phyloP scores from a whole-genome alignment of 805 yeast genomes.

The Hanseniaspora vineae region DNA sequence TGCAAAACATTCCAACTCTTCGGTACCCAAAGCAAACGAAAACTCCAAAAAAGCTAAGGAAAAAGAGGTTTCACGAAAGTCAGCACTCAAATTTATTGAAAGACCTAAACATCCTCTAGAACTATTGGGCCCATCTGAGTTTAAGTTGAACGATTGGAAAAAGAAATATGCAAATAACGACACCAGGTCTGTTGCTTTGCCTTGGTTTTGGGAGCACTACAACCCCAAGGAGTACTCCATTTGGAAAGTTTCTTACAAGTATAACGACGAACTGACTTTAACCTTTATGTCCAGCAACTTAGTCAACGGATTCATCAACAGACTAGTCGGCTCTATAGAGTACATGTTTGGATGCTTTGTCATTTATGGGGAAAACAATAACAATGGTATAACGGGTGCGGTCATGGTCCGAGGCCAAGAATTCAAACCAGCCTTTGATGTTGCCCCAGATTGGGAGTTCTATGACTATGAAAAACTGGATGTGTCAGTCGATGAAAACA shows the following conservation, averaged over 20 bases:
- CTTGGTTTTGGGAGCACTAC: conserved; percentile 97
- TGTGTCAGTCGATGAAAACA: conserved; percentile 60
- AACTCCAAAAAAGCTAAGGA: conserved; percentile 24
- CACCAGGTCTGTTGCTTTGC: conserved; percentile 84
- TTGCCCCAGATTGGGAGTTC: conserved; percentile 99
- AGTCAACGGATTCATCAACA: conserved; percentile 95
- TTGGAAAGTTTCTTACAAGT: conserved; percentile 92
- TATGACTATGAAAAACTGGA: conserved; percentile 76
- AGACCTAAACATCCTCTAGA: conserved; percentile 88
- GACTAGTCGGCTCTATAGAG: conserved; percentile 83
- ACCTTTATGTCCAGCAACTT: conserved; percentile 98
- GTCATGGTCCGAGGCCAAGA: conserved; percentile 95
- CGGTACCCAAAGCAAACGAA: conserved; percentile 64
- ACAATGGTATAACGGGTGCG: conserved; percentile 94
- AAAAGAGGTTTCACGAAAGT: not conserved
- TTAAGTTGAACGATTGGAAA: conserved; percentile 86
- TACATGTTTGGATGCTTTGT: conserved; percentile 88
- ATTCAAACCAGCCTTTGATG: conserved; percentile 79
- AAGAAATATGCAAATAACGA: conserved; percentile 94
- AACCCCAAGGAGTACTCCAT: conserved; percentile 89
- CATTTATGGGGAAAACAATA: conserved; percentile 97
- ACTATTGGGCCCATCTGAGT: conserved; percentile 56
- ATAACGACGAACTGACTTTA: conserved; percentile 93
- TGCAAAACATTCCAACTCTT: conserved; percentile 53
- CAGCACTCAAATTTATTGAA: conserved; percentile 31